Evolutionary conservation across 495 filamentous ascomycete genomes (phyloP).

Genomic region (Xylaria sp.): DNA sequence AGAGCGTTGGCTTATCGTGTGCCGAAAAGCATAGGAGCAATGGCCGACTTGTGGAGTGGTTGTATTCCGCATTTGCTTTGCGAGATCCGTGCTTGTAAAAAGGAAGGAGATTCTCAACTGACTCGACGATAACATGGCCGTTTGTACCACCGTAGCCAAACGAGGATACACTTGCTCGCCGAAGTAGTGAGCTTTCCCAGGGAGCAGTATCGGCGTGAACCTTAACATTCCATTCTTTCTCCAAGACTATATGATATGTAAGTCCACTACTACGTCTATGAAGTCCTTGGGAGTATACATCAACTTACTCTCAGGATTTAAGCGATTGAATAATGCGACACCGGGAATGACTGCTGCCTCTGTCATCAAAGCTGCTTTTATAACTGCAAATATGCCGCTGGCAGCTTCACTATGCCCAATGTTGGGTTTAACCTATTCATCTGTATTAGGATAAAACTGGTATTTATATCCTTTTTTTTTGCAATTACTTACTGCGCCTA

Average conservation of each 20-base stretch:
- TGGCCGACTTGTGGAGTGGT: not conserved
- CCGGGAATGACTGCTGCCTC: conserved; percentile 6
- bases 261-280: not conserved
- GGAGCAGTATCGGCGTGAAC: not conserved
- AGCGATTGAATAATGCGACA: not conserved
- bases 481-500: conserved; percentile 50
- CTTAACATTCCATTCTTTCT: conserved; percentile 14
- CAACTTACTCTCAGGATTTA: conserved; percentile 14
- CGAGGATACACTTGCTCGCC: not conserved
- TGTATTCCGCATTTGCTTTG: not conserved
- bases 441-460: not conserved
- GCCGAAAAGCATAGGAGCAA: not conserved
- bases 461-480: not conserved
- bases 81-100: not conserved
- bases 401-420: conserved; percentile 6
- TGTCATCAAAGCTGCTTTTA: conserved; percentile 14
- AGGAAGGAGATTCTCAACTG: not conserved
- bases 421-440: conserved; percentile 12
- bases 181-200: not conserved
- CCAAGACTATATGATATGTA: not conserved
- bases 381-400: not conserved
- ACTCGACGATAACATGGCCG: conserved; percentile 1
- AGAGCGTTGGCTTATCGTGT: not conserved
- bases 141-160: conserved; percentile 13
- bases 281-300: not conserved